A percentile compares a stretch with the other conserved stretches of the same genome.
phyloP scores from a whole-genome alignment of 129 eudicot genomes.

The Artemisia annua region DNA sequence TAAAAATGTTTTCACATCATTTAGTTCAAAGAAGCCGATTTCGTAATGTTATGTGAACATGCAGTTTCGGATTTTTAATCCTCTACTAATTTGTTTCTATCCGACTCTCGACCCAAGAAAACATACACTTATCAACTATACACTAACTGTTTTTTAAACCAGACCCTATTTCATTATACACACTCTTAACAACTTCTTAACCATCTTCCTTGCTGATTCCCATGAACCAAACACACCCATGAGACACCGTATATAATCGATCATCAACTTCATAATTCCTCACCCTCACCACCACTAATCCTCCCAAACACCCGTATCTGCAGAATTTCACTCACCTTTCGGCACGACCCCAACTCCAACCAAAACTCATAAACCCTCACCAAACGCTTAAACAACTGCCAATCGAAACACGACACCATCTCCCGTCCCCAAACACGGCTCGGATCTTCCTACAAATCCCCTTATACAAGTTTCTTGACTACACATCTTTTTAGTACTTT shows the following conservation, averaged over 20 bases:
- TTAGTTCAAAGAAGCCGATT: too few species aligned
- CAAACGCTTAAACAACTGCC: conserved; percentile 29
- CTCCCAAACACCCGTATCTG: conserved; percentile 14
- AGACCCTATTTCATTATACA: too few species aligned
- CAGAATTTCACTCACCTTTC: conserved; percentile 40
- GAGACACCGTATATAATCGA: conserved; percentile 16
- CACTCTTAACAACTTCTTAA: too few species aligned
- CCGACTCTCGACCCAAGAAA: too few species aligned
- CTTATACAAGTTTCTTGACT: conserved; percentile 52
- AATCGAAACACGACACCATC: conserved; percentile 9
- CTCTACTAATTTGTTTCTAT: too few species aligned
- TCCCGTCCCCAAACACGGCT: conserved; percentile 36
- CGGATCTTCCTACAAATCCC: conserved; percentile 47
- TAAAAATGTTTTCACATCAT: too few species aligned
- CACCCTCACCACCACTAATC: conserved; percentile 19
- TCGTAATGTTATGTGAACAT: too few species aligned
- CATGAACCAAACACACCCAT: too few species aligned
- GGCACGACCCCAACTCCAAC: conserved; percentile 46
- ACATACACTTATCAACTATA: too few species aligned
- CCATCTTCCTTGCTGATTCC: too few species aligned
- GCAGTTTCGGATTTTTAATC: too few species aligned
- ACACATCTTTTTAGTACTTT: conserved; percentile 43
- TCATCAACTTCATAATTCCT: conserved; percentile 31
- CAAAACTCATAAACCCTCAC: conserved; percentile 55
- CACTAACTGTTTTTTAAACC: too few species aligned